Conservation (phyloP, 176 grass and related monocot species). For the Melocanna baccifera region DNA sequence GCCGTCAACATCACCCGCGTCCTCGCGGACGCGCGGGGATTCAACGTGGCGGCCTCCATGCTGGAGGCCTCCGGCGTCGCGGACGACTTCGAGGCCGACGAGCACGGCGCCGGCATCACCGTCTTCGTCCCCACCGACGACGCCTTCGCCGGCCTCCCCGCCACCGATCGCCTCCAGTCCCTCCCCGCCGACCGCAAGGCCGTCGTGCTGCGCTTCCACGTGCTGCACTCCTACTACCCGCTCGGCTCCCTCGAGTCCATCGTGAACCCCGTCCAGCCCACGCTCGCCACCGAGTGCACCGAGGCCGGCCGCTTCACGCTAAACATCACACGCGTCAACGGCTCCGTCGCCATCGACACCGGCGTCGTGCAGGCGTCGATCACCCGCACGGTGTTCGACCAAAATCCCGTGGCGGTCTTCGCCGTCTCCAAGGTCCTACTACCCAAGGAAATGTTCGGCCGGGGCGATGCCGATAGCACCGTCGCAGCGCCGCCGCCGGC, state of each 20-base stretch:
- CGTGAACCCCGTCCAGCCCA: constrained; percentile 98
- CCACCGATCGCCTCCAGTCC: constrained; percentile 74
- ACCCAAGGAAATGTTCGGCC: constrained; percentile 77
- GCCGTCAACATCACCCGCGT: constrained; percentile 79
- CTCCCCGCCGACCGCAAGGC: constrained; percentile 80
- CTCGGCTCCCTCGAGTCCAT: constrained; percentile 94
- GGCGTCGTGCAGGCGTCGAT: constrained; percentile 90
- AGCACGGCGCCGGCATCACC: constrained; percentile 84
- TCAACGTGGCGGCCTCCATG: constrained; percentile 93
- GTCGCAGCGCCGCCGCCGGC: neutral
- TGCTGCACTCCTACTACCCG: constrained; percentile 95
- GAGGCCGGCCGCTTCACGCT: constrained; percentile 83
- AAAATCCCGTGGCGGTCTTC: constrained; percentile 87
- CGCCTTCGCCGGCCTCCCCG: constrained; percentile 78
- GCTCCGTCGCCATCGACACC: constrained; percentile 91
- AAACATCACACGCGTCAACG: constrained; percentile 94
- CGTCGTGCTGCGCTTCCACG: constrained; percentile 91
- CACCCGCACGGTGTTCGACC: constrained; percentile 92
- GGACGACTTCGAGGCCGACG: constrained; percentile 70
- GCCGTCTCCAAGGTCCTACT: constrained; percentile 89
- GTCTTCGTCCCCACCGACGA: constrained; percentile 94
- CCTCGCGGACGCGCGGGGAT: constrained; percentile 67
- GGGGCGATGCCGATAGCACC: neutral
- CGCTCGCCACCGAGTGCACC: constrained; percentile 74
- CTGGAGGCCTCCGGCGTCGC: constrained; percentile 85